Evolutionary conservation across 805 yeast genomes (phyloP).

Genomic region (Wickerhamia fluorescens): DNA sequence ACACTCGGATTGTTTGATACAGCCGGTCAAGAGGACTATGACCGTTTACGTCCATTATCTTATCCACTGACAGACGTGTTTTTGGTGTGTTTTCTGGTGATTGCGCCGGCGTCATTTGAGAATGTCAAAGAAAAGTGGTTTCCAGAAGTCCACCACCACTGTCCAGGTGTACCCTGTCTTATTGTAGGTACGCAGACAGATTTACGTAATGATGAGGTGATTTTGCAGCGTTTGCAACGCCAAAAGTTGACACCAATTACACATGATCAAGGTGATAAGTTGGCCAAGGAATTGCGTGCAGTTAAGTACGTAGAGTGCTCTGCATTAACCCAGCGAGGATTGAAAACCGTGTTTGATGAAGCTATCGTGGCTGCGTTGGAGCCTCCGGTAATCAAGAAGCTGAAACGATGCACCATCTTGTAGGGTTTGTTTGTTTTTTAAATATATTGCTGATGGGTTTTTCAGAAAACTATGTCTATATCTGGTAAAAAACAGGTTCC

Average conservation of each 20-base stretch:
- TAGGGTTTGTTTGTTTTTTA: too few relatives aligned
- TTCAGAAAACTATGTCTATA: too few relatives aligned
- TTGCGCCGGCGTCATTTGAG: constrained; percentile 95
- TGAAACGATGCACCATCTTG: constrained; percentile 81
- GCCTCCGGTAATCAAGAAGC: constrained; percentile 82
- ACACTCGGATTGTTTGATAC: constrained; percentile 97
- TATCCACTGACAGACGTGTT: constrained; percentile 98
- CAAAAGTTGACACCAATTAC: constrained; percentile 85
- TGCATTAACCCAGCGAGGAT: constrained; percentile 93
- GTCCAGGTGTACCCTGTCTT: constrained; percentile 96
- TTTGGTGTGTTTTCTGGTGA: constrained; percentile 91
- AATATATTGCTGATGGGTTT: too few relatives aligned
- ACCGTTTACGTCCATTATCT: constrained; percentile 90
- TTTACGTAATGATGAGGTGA: constrained; percentile 87
- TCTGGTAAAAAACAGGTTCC: too few relatives aligned
- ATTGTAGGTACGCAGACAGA: constrained; percentile 97
- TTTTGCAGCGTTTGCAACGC: constrained; percentile 81
- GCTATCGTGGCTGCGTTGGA: constrained; percentile 97
- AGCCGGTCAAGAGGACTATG: constrained; percentile 99
- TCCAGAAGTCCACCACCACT: constrained; percentile 94
- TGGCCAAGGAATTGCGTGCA: constrained; percentile 91
- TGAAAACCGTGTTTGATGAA: constrained; percentile 96
- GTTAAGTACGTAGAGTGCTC: constrained; percentile 97
- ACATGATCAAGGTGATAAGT: constrained; percentile 81
- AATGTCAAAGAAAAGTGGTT: constrained; percentile 98